These are phyloP conservation scores for Effrenium voratum DNA, from an alignment of 73 alveolate genomes.

Conservation along the genomic window DNA sequence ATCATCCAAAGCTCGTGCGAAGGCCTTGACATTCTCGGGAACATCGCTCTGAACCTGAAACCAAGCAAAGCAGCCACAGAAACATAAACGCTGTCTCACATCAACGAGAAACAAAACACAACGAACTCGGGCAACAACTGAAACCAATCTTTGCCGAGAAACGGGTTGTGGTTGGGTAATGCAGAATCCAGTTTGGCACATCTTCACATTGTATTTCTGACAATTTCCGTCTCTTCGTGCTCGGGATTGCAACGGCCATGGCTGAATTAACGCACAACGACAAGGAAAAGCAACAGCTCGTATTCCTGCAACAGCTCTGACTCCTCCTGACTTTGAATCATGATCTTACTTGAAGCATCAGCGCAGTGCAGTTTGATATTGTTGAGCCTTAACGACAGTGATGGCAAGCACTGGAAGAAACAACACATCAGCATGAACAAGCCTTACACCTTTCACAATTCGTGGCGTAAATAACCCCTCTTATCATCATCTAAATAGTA, in stretches of 20 bases:
- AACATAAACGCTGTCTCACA: neutral
- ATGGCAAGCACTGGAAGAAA: no score
- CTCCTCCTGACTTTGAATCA: no score
- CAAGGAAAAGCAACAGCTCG: neutral
- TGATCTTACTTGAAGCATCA: neutral
- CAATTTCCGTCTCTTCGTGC: neutral
- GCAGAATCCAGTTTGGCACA: neutral
- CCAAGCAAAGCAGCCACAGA: neutral
- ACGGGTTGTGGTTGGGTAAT: slow-evolving; percentile 14
- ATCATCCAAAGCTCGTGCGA: neutral
- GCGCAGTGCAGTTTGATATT: no score
- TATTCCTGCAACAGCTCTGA: no score
- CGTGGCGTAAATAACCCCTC: no score
- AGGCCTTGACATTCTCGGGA: neutral
- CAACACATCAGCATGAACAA: no score
- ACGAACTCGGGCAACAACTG: neutral
- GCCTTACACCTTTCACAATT: no score
- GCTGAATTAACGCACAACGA: neutral
- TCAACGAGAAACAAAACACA: neutral
- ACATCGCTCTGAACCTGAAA: neutral
- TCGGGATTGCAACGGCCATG: neutral
- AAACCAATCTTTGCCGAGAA: neutral
- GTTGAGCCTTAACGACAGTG: no score
- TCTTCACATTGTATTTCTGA: neutral
- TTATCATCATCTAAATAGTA: neutral